Evolutionary conservation across 371 early-diverging fungal genomes (phyloP), one percentile per base, ranked within the genome.

Genomic region (Funneliformis caledonium): DNA sequence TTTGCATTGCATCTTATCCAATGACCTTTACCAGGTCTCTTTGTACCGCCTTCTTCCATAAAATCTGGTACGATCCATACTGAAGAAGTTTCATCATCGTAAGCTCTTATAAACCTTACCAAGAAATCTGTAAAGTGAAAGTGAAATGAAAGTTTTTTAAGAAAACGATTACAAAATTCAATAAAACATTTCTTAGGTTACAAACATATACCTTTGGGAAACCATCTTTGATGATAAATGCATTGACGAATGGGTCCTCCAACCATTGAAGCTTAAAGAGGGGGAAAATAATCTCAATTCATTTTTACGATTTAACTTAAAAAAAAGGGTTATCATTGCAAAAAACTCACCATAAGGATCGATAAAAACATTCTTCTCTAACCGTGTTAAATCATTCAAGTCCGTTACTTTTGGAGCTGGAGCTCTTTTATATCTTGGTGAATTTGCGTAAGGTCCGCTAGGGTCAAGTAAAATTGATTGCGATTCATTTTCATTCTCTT

Each of bases 21-120:
- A 43, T 22, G 11, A 43, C 69, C 69, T 69, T 45, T 69, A 19
- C 69, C 69, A 22, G 69, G 69, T n/a, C 69, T 33, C n/a, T 47
- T 69, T 42, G 43, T n/a, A 69, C 47, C 69, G 9, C 69, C 69
- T n/a, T 37, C n/a, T 69, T 69, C 69, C n/a, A 19, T 45, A 69
- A 69, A 45, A 19, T 69, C 69, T 19, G 69, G 69, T 7, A 69
- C 69, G 10, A 69, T 42, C 69, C 69, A 69, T 43, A 45, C 43
- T 33, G 69, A 69, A 19, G 37, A 43, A 9, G 69, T 69, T 69
- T 43, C 43, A 10, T 45, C 14, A 69, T 69, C 69, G 45, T 69
- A 43, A 43, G 69, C 69, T 69, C 43, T 69, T 69, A 69, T 69
- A 14, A 69, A 69, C 43, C 69, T 69, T 16, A 69, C 47, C 69